Conservation (phyloP, 352 stramenopile genomes). For the Globisporangium rhizosaccharum region DNA sequence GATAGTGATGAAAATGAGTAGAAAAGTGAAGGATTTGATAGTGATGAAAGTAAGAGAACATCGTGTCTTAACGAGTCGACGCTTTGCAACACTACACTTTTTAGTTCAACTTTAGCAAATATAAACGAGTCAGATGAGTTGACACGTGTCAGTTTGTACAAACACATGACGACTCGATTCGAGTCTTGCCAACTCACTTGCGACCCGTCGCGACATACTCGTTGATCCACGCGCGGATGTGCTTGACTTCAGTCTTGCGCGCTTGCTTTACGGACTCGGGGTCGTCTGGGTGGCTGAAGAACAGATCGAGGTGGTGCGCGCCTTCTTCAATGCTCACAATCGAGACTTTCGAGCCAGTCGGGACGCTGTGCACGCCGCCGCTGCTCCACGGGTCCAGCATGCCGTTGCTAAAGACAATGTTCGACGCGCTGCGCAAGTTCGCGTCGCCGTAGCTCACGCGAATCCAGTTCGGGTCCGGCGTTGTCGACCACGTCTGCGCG, state of each 20-base stretch:
- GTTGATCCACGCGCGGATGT: conserved; percentile 83
- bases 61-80: no score
- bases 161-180: not conserved
- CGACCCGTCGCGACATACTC: conserved; percentile 32
- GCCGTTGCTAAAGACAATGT: conserved; percentile 96
- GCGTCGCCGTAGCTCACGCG: conserved; percentile 71
- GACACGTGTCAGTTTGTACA: not conserved
- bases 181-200: not conserved
- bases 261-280: conserved; percentile 67
- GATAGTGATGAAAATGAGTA: no score
- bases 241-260: conserved; percentile 65
- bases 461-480: conserved; percentile 70
- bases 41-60: no score
- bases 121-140: no score
- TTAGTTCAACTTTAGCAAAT: no score
- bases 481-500: conserved; percentile 53
- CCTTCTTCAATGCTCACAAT: conserved; percentile 75
- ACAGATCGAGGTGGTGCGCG: conserved; percentile 90
- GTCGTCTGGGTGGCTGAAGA: conserved; percentile 89
- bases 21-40: no score
- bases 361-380: conserved; percentile 72
- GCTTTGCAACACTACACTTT: no score
- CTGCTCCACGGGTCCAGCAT: conserved; percentile 91
- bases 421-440: conserved; percentile 62
- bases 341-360: conserved; percentile 44